Base-by-base conservation (phyloP, 306 rosid genomes). In the Herpetospermum pedunculosum region DNA sequence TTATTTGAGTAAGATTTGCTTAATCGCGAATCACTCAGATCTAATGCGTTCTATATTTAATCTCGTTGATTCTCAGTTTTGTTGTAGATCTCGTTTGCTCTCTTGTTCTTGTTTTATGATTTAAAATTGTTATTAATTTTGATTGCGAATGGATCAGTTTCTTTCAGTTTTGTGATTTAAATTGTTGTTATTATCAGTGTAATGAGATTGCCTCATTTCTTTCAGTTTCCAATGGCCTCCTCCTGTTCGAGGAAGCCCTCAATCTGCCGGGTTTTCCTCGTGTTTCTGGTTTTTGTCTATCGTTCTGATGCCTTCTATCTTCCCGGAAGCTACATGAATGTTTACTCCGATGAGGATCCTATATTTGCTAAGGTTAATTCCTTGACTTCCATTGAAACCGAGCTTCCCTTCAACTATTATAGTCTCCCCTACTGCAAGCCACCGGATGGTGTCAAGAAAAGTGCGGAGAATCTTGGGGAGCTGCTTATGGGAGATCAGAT, bases 401-500 rank as follows among this genome's bases (percentile, higher is more conserved):
- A 92, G 88, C 91, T 92, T 74, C 98, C 98, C 46, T 93, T 88
- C 72, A 83, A 89, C 85, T 93, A 93, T 80, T 93, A 90, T 80
- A 90, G 86, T 75, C 90, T 93, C 50, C 98, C 98, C 28, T 93
- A 90, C 70, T 93, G 97, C 77, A 0, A 77, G 52, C 96, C 97
- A 43, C 47, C 11, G 1, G 84, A 70, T 1, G 93, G 96, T 30
- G 19, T 90, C 35, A 93, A 90, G 92, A 89, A 93, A 35, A 90
- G 92, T 40, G 97, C 97, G 0, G 97, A 93, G 88, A 93, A 93
- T 89, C 96, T 92, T 3, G 97, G 97, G 23, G 97, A 93, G 28
- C 86, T 93, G 10, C 97, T 93, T 32, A 86, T 82, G 97, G 98
- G 98, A 58, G 97, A 93, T 85, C 97, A 88, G 81, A 93, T 93